These are phyloP conservation scores for Leishmania major DNA, from an alignment of 208 protist species.

Conservation along the genomic window DNA sequence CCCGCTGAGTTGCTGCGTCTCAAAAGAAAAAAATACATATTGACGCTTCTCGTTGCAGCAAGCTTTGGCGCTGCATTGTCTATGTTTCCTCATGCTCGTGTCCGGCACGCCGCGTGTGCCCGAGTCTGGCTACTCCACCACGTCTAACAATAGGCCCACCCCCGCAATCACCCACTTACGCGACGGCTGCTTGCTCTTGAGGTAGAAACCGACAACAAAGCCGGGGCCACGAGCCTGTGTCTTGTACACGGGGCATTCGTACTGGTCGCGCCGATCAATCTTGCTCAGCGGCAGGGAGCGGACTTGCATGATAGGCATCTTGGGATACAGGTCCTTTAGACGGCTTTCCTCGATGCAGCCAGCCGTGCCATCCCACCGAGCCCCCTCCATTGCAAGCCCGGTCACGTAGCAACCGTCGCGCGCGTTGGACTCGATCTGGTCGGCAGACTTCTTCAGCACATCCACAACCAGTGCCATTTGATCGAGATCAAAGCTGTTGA, in stretches of 20 bases:
- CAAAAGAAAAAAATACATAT: neutral
- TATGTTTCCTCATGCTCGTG: neutral
- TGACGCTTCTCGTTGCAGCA: neutral
- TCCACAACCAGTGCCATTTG: slow-evolving; percentile 95
- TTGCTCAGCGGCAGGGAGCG: slow-evolving; percentile 92
- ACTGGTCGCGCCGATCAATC: slow-evolving; percentile 94
- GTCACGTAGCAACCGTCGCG: slow-evolving; percentile 98
- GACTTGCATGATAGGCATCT: slow-evolving; percentile 95
- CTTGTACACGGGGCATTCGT: slow-evolving; percentile 98
- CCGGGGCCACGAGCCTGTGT: slow-evolving; percentile 95
- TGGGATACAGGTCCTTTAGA: slow-evolving; percentile 95
- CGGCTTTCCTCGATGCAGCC: slow-evolving; percentile 93
- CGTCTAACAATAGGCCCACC: slow-evolving; percentile 95
- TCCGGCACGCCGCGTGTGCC: neutral
- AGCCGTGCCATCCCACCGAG: slow-evolving; percentile 94
- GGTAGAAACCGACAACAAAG: slow-evolving; percentile 95
- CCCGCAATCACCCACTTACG: slow-evolving; percentile 98
- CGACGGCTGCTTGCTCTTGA: slow-evolving; percentile 95
- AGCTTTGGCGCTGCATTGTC: neutral
- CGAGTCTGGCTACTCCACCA: slow-evolving; percentile 81
- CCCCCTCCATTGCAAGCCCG: slow-evolving; percentile 97
- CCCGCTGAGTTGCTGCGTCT: neutral
- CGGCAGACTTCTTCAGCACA: slow-evolving; percentile 96
- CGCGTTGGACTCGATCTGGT: slow-evolving; percentile 94
- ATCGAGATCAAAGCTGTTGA: slow-evolving; percentile 97